Evolutionary conservation across 192 early-diverging fungal species (phyloP), one percentile per base, ranked within the genome.

Genomic region (Pilaira anomala): DNA sequence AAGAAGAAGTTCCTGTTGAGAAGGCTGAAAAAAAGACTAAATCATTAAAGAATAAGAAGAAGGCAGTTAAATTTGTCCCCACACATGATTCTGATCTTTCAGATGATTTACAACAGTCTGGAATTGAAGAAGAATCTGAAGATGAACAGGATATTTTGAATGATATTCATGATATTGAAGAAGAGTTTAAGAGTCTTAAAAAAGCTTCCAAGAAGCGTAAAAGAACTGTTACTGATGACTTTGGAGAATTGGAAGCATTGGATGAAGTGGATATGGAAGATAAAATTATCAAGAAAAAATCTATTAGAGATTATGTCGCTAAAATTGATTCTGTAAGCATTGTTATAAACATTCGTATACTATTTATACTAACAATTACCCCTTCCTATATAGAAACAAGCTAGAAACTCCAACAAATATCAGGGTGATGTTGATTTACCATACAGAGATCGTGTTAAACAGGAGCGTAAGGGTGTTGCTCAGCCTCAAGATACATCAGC

Each of bases 391-490:
- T 41, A 71, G 60, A 73, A 73, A 63, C 30, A 67, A 52, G 50
- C 52, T 25, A 81, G 77, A 59, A 59, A 66, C 7, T 54, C 18
- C n/a, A 48, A 54, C 62, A 70, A 84, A 79, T 68, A 75, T 74
- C 60, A 71, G n/a, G 92, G 91, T 62, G 92, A 95, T 72, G 67
- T 78, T 18, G 93, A 94, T 78, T 73, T 96, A 49, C 91, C 92
- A 39, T 91, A 92, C 77, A 88, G 83, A 61, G 82, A 89, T 48
- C 71, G 76, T 54, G 62, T 65, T 30, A 74, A 78, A 44, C 65
- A 78, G 28, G 67, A 76, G 8, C 65, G 73, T 42, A 76, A 70
- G 68, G 73, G 66, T 57, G 78, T 78, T 5, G 67, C 73, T 21
- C 75, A 78, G 53, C 76, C 74, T 18, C 72, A 73, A 49, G 79